Conservation (phyloP, 805 yeast genomes). For the Jamesozyma spencerorum region DNA sequence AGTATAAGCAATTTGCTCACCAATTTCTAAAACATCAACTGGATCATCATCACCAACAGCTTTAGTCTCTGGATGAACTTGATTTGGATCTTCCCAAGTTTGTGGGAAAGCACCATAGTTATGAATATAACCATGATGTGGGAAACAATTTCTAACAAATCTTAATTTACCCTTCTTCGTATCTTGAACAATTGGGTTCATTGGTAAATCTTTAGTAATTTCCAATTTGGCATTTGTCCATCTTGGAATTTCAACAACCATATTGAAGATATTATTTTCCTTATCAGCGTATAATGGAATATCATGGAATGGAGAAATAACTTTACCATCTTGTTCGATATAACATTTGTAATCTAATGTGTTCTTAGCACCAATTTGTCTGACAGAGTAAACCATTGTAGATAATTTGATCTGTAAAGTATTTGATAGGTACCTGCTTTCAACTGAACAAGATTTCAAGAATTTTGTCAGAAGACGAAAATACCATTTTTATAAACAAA, state of each 20-base stretch:
- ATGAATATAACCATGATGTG: conserved; percentile 97
- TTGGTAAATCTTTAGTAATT: conserved; percentile 70
- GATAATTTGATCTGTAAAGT: neutral
- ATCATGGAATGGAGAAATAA: conserved; percentile 92
- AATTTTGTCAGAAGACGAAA: too few species aligned
- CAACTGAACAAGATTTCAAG: too few species aligned
- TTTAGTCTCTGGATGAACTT: conserved; percentile 54
- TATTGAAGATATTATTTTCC: conserved; percentile 76
- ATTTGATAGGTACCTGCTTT: too few species aligned
- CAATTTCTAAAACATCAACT: conserved; percentile 76
- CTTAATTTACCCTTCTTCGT: conserved; percentile 94
- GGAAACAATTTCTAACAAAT: conserved; percentile 95
- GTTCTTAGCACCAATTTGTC: conserved; percentile 93
- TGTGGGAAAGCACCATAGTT: conserved; percentile 99
- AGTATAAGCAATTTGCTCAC: conserved; percentile 52
- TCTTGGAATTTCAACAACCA: conserved; percentile 96
- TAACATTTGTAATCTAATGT: conserved; percentile 86
- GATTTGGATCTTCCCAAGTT: conserved; percentile 73
- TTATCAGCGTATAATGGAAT: conserved; percentile 89
- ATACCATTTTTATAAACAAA: too few species aligned
- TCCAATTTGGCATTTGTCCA: conserved; percentile 98
- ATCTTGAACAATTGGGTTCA: conserved; percentile 95
- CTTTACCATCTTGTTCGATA: conserved; percentile 89
- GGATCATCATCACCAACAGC: conserved; percentile 80
- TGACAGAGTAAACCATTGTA: conserved; percentile 69